Base-by-base conservation (phyloP, 2,329 filamentous ascomycete genomes). In the Emmonsia crescens region DNA sequence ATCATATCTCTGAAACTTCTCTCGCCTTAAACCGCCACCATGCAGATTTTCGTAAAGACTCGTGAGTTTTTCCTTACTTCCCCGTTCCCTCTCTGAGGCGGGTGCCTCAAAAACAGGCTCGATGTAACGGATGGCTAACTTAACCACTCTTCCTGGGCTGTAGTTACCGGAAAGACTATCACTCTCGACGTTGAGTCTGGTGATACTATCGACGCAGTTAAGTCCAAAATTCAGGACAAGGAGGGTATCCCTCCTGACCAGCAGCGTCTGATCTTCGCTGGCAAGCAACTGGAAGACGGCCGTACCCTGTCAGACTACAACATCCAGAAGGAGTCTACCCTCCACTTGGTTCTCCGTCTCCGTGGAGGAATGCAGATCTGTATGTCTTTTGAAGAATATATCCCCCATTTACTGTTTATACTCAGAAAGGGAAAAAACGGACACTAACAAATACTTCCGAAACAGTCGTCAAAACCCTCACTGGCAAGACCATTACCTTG, bases 21-120 rank as follows among this genome's bases (percentile, higher is more conserved):
- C 59, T 48, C 36, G 55, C 49, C 10, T 42, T 59, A 24, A 59
- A 67, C 60, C 67, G 66, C 69, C 78, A 86, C 68, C 77, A 95
- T 96, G 92, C 92, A 96, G 84, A 96, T 96, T 83, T 96, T 96
- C 79, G 92, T 96, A 73, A 96, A 96, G 87, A 96, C 91, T 70
- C 85, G 88, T 91, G 82, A 84, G 88, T 87, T 71, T 42, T 65
- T 67, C 69, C 72, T 5, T 36, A 67, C 59, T 63, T 21, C 19
- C 21, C 40, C 38, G 57, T 54, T 31, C 14, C 29, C 36, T 49
- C 31, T 27, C 19, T 57, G 3, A 36, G 10, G 10, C 33, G 10
- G 10, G 10, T 36, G 9, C 33, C 10, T 27, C n/a, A 46, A 64
- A 64, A 61, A 44, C 56, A 49, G 61, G 61, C 48, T 61, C 61